phyloP scores from a whole-genome alignment of 2,329 filamentous ascomycete species.

The Aaosphaeria arxii region DNA sequence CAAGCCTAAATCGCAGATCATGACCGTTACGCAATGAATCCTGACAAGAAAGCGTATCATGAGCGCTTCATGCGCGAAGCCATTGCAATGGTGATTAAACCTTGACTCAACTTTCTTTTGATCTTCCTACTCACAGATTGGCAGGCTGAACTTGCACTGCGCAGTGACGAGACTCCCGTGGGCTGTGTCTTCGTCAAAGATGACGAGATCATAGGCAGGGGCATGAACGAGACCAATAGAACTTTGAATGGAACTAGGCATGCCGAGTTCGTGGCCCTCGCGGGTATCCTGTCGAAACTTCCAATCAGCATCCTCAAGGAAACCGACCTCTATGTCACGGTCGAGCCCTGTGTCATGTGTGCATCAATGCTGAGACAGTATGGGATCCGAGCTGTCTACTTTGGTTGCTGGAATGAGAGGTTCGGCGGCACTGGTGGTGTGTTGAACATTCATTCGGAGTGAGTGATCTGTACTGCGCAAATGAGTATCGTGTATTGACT shows the following conservation, averaged over 20 bases:
- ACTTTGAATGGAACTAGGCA: constrained; percentile 72
- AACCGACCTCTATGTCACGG: constrained; percentile 88
- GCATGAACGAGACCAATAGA: constrained; percentile 89
- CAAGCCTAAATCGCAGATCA: constrained; percentile 25
- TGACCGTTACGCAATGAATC: constrained; percentile 24
- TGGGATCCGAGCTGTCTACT: constrained; percentile 85
- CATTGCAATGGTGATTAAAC: constrained; percentile 68
- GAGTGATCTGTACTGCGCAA: constrained; percentile 24
- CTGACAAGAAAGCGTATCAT: constrained; percentile 47
- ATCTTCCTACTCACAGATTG: constrained; percentile 17
- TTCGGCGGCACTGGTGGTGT: constrained; percentile 97
- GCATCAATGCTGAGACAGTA: constrained; percentile 88
- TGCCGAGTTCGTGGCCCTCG: constrained; percentile 89
- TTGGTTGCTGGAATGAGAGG: constrained; percentile 92
- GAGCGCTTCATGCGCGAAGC: constrained; percentile 78
- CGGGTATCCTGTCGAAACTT: constrained; percentile 61
- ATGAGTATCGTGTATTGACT: constrained; percentile 1
- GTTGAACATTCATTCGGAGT: constrained; percentile 77
- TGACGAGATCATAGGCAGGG: constrained; percentile 74
- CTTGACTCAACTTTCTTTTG: not conserved
- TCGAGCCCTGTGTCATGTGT: constrained; percentile 99
- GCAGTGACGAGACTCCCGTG: constrained; percentile 89
- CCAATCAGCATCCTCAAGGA: constrained; percentile 67
- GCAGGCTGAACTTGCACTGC: constrained; percentile 79
- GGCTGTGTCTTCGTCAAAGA: constrained; percentile 90